Evolutionary conservation across 108 stramenopile genomes (phyloP).

Genomic region (Pseudonitzschia multiseries): DNA sequence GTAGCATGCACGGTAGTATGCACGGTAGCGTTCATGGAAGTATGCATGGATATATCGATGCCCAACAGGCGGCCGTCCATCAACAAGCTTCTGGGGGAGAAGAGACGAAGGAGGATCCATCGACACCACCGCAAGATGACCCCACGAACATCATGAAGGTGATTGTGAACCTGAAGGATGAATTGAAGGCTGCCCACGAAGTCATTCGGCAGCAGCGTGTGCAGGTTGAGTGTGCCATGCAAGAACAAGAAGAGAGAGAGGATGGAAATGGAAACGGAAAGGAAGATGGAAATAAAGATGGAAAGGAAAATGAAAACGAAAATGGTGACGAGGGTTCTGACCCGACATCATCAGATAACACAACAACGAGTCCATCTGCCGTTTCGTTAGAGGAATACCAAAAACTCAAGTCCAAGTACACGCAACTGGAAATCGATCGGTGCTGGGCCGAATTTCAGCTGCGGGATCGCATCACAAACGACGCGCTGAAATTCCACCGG

Average conservation of each 20-base stretch:
- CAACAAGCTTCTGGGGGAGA: neutral
- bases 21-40: neutral
- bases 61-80: neutral
- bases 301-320: neutral
- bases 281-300: neutral
- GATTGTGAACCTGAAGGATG: slow-evolving; percentile 37
- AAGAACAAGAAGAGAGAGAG: slow-evolving; percentile 6
- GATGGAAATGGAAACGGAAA: neutral
- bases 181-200: slow-evolving; percentile 32
- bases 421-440: slow-evolving; percentile 28
- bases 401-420: slow-evolving; percentile 16
- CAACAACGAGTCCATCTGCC: neutral
- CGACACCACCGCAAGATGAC: slow-evolving; percentile 12
- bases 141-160: slow-evolving; percentile 27
- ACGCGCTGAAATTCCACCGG: slow-evolving; percentile 33
- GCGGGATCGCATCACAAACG: slow-evolving; percentile 37
- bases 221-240: slow-evolving; percentile 15
- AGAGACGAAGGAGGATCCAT: neutral
- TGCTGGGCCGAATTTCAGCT: slow-evolving; percentile 35
- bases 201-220: slow-evolving; percentile 33
- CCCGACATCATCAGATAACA: neutral
- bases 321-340: neutral
- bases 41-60: neutral
- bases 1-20: neutral
- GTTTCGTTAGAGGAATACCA: slow-evolving; percentile 13